Evolutionary conservation across 495 filamentous ascomycete species (phyloP).

Genomic region (Cenococcum geophilum): DNA sequence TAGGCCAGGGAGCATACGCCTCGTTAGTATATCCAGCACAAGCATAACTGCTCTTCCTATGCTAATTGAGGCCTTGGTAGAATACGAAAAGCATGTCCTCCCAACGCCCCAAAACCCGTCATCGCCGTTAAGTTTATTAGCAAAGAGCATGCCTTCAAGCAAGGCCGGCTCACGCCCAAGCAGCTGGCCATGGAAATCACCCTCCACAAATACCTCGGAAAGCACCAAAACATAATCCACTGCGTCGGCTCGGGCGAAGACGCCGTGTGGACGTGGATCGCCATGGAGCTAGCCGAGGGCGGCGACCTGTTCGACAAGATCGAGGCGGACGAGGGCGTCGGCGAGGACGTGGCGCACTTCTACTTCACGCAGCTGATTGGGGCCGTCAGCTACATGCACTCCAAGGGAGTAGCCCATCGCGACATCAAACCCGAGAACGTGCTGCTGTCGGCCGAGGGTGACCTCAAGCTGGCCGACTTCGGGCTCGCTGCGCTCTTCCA

Average conservation of each 20-base stretch:
- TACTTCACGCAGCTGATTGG: slow-evolving; percentile 91
- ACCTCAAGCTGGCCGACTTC: slow-evolving; percentile 95
- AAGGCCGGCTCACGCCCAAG: slow-evolving; percentile 81
- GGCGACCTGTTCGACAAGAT: slow-evolving; percentile 99
- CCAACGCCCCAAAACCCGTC: slow-evolving; percentile 60
- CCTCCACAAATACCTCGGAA: slow-evolving; percentile 77
- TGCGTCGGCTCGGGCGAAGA: slow-evolving; percentile 88
- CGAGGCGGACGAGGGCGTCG: slow-evolving; percentile 88
- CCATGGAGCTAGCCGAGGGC: slow-evolving; percentile 93
- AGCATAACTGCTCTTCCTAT: neutral
- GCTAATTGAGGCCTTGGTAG: slow-evolving; percentile 44
- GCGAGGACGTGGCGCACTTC: slow-evolving; percentile 87
- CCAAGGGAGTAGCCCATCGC: slow-evolving; percentile 45
- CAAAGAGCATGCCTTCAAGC: slow-evolving; percentile 82
- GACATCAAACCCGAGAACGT: slow-evolving; percentile 45
- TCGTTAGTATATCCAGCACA: slow-evolving; percentile 55
- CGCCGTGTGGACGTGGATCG: slow-evolving; percentile 89
- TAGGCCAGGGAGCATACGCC: slow-evolving; percentile 93
- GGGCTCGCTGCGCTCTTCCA: slow-evolving; percentile 90
- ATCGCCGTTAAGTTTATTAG: slow-evolving; percentile 99
- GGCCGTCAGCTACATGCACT: slow-evolving; percentile 91
- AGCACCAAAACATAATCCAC: slow-evolving; percentile 87
- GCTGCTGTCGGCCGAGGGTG: slow-evolving; percentile 61
- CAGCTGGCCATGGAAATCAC: slow-evolving; percentile 85
- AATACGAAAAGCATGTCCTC: slow-evolving; percentile 86